These are phyloP conservation scores for Lecanicillium sp. DNA, from an alignment of 2,329 filamentous ascomycete genomes.

Conservation along the genomic window DNA sequence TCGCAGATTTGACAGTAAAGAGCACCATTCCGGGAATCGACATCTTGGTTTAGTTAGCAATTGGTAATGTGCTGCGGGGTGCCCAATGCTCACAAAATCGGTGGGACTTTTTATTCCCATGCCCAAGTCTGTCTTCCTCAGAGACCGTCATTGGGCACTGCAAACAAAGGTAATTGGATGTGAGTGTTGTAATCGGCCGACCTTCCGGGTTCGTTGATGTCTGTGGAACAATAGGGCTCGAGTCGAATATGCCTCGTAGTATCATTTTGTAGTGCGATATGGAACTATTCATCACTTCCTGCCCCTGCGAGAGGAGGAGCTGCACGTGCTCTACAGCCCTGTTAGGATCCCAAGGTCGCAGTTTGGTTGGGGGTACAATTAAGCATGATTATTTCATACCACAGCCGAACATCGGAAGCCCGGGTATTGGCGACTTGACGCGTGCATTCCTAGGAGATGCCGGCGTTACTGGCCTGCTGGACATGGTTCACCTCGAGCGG, in stretches of 20 bases:
- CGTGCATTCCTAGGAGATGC: conserved; percentile 50
- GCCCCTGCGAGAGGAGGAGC: conserved; percentile 52
- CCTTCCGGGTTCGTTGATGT: conserved; percentile 54
- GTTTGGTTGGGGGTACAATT: no score
- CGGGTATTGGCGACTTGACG: conserved; percentile 51
- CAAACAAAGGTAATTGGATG: conserved; percentile 63
- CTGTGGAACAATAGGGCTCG: conserved; percentile 55
- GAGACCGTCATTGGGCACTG: conserved; percentile 65
- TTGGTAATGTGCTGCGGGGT: not conserved
- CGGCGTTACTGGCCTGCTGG: conserved; percentile 39
- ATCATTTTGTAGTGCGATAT: conserved; percentile 67
- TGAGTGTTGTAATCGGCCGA: conserved; percentile 51
- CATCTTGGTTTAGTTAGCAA: conserved; percentile 37
- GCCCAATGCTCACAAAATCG: conserved; percentile 56
- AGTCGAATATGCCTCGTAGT: conserved; percentile 62
- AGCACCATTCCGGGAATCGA: conserved; percentile 67
- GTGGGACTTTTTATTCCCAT: conserved; percentile 63
- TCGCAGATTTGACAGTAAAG: conserved; percentile 77
- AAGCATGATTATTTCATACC: conserved; percentile 38
- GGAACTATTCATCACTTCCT: conserved; percentile 59
- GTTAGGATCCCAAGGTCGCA: no score
- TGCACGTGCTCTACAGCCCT: conserved; percentile 59
- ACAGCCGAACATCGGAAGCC: conserved; percentile 56
- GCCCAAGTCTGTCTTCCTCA: conserved; percentile 56
- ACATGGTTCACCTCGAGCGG: no score